These are phyloP conservation scores for Mallotus nudiflorus DNA, from an alignment of 345 rosid species.

Conservation along the genomic window DNA sequence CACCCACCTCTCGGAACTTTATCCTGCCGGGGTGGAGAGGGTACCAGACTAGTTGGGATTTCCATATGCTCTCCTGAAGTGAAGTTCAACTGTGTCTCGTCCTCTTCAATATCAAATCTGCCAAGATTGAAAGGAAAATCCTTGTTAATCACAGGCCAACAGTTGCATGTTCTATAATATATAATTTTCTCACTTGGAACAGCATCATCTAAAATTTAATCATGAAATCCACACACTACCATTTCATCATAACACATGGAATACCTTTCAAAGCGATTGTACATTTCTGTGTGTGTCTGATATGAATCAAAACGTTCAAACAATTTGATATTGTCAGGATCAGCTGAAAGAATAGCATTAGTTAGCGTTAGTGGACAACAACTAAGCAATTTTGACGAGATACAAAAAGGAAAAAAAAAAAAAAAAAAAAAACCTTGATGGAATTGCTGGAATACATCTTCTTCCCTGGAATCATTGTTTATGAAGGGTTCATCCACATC, in stretches of 20 bases:
- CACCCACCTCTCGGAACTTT: slow-evolving; percentile 55
- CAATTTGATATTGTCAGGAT: slow-evolving; percentile 68
- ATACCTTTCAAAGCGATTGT: slow-evolving; percentile 69
- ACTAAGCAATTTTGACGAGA: too few relatives aligned
- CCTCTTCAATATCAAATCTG: slow-evolving; percentile 81
- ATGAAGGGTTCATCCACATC: slow-evolving; percentile 45
- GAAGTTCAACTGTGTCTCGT: slow-evolving; percentile 57
- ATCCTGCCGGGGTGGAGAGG: slow-evolving; percentile 51
- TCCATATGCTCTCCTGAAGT: slow-evolving; percentile 47
- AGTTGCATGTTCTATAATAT: not conserved
- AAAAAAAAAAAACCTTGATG: slow-evolving; percentile 66
- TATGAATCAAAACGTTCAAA: slow-evolving; percentile 55
- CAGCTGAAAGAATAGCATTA: slow-evolving; percentile 48
- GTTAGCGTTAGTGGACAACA: slow-evolving; percentile 9
- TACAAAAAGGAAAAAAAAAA: too few relatives aligned
- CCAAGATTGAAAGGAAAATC: not conserved
- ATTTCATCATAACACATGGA: not conserved
- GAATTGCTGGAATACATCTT: slow-evolving; percentile 37
- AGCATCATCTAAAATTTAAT: not conserved
- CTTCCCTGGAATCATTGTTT: slow-evolving; percentile 38
- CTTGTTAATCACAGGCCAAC: not conserved
- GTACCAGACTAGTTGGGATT: slow-evolving; percentile 44
- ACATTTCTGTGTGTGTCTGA: slow-evolving; percentile 45
- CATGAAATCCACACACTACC: not conserved
- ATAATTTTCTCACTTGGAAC: not conserved